phyloP scores from a whole-genome alignment of 768 basidiomycete genomes.

The Lepiota brunneoincarnata region DNA sequence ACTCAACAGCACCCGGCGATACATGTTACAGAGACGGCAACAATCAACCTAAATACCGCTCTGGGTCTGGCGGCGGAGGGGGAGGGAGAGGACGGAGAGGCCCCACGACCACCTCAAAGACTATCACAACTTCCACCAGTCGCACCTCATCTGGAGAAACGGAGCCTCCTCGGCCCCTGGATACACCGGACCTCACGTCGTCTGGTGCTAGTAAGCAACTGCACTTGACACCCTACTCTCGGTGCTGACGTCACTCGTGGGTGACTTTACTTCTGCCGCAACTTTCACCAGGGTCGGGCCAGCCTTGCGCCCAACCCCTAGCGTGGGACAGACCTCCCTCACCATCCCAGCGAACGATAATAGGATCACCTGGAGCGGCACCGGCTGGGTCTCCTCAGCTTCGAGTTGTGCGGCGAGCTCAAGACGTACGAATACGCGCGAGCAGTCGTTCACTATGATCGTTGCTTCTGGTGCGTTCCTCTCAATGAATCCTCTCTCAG shows the following conservation, averaged over 20 bases:
- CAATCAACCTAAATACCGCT: not conserved
- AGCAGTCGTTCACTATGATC: conserved; percentile 7
- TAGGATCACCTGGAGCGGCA: conserved; percentile 4
- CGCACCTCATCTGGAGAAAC: not conserved
- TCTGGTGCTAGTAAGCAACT: not conserved
- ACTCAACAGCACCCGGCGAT: not conserved
- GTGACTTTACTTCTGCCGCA: not conserved
- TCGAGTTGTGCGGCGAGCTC: not conserved
- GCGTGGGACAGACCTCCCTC: not conserved
- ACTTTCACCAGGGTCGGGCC: not conserved
- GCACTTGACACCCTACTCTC: not conserved
- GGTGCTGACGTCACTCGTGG: not conserved
- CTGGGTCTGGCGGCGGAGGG: not conserved
- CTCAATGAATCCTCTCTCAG: not conserved
- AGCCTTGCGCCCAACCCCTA: not conserved
- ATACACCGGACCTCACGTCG: not conserved
- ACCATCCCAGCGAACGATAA: not conserved
- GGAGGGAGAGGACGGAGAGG: not conserved
- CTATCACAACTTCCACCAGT: not conserved
- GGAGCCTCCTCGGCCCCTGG: not conserved
- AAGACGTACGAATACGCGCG: not conserved
- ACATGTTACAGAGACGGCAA: not conserved
- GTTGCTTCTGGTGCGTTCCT: conserved; percentile 1
- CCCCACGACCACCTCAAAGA: not conserved
- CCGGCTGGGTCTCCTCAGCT: not conserved